Conservation (phyloP, 805 yeast genomes). For the Sugiyamaella marilandica region DNA sequence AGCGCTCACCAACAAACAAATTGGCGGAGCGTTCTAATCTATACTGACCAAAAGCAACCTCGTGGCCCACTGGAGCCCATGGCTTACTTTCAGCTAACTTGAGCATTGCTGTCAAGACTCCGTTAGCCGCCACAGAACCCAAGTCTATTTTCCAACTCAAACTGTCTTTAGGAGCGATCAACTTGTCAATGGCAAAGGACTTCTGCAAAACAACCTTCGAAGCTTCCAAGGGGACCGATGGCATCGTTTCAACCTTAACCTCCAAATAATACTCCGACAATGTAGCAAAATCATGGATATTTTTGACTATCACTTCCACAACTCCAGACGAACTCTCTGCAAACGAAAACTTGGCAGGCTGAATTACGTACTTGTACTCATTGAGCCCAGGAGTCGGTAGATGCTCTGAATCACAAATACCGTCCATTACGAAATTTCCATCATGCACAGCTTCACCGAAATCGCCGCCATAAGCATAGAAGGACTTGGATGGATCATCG, state of each 20-base stretch:
- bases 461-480: conserved; percentile 36
- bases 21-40: neutral
- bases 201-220: neutral
- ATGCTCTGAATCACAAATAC: conserved; percentile 32
- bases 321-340: neutral
- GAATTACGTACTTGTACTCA: conserved; percentile 34
- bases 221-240: neutral
- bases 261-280: conserved; percentile 9
- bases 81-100: conserved; percentile 6
- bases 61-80: conserved; percentile 25
- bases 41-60: conserved; percentile 30
- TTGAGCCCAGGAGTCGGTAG: conserved; percentile 35
- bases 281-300: conserved; percentile 10
- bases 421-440: conserved; percentile 38
- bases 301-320: conserved; percentile 6
- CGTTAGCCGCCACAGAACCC: neutral
- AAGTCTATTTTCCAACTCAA: neutral
- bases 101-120: conserved; percentile 17
- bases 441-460: conserved; percentile 36
- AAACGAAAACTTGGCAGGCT: conserved; percentile 26
- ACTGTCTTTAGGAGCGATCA: conserved; percentile 6
- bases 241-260: conserved; percentile 1
- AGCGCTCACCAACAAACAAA: neutral
- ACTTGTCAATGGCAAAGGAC: neutral
- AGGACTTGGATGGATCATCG: conserved; percentile 15